Evolutionary conservation across 176 grass and related monocot genomes (phyloP).

Genomic region (Lolium multiflorum): DNA sequence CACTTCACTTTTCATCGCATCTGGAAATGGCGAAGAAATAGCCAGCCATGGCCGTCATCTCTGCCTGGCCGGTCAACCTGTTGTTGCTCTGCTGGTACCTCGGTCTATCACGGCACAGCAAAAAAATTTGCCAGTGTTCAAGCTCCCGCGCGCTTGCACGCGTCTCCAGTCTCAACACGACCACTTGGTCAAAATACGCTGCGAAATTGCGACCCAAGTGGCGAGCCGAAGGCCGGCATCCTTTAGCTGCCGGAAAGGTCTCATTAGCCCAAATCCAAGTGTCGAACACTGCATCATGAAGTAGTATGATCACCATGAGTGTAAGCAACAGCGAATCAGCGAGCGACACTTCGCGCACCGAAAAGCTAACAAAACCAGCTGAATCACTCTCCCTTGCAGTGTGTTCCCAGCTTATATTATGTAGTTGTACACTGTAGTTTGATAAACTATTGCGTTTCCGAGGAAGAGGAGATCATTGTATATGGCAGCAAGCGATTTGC

Average conservation of each 20-base stretch:
- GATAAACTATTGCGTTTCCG: conserved; percentile 14
- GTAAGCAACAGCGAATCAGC: conserved; percentile 6
- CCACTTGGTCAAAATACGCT: not conserved
- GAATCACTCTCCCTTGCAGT: not conserved
- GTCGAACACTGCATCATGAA: not conserved
- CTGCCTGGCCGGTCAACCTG: not conserved
- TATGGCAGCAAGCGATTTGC: conserved; percentile 25
- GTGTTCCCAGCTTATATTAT: not conserved
- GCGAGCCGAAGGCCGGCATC: conserved; percentile 25
- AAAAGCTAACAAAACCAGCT: conserved; percentile 29
- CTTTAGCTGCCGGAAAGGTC: conserved; percentile 44
- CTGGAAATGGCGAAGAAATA: not conserved
- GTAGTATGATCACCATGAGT: not conserved
- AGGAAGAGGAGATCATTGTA: not conserved
- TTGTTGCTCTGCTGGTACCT: not conserved
- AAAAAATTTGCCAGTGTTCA: not conserved
- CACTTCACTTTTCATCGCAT: not conserved
- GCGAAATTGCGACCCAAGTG: conserved; percentile 20
- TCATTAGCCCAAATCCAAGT: not conserved
- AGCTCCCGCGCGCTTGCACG: not conserved
- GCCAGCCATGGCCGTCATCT: not conserved
- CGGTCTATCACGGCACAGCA: not conserved
- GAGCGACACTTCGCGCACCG: conserved; percentile 27
- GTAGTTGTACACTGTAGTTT: not conserved
- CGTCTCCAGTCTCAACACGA: not conserved